Conservation (phyloP, 805 yeast genomes). For the Nematodospora valgi region DNA sequence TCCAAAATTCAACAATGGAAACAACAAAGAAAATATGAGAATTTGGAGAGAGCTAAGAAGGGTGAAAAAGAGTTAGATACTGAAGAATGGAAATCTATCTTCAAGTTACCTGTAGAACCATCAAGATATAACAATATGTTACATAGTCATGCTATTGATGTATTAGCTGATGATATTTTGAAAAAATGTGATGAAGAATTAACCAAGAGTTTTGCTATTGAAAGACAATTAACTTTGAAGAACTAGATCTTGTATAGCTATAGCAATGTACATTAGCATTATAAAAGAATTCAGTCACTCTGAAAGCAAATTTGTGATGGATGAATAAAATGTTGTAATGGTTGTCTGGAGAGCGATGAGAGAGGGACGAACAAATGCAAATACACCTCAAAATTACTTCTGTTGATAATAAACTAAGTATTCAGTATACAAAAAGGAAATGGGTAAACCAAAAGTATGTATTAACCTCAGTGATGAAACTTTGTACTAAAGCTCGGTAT, state of each 20-base stretch:
- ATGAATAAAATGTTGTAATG: no score
- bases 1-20: constrained; percentile 73
- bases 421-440: not conserved
- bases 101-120: constrained; percentile 71
- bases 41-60: constrained; percentile 53
- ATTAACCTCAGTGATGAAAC: no score
- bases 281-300: no score
- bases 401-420: no score
- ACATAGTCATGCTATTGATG: constrained; percentile 63
- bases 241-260: no score
- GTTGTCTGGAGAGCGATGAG: no score
- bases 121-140: constrained; percentile 71
- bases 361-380: no score
- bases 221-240: constrained; percentile 53
- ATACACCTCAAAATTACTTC: no score
- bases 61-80: constrained; percentile 56
- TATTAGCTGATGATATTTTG: constrained; percentile 68
- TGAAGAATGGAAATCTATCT: constrained; percentile 63
- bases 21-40: constrained; percentile 63
- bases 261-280: no score
- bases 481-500: no score
- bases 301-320: no score
- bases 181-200: constrained; percentile 65
- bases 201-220: constrained; percentile 58
- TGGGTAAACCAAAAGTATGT: constrained; percentile 12